Percentiles rank a stretch among this genome's conserved stretches.
Conservation (phyloP, 306 rosid genomes). For the Arachis hypogaea region DNA sequence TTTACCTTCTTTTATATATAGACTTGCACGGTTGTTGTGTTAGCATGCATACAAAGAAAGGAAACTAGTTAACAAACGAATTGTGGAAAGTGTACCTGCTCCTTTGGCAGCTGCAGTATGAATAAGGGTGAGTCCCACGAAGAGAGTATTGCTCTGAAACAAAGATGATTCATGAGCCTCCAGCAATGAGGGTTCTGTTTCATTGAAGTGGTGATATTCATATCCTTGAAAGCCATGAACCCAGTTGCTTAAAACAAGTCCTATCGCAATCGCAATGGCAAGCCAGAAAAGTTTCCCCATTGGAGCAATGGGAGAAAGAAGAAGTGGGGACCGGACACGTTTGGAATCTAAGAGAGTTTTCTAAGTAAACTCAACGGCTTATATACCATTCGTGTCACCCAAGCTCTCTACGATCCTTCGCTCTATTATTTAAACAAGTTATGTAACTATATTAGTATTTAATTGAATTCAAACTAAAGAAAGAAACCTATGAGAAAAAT, state of each 20-base stretch:
- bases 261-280: slow-evolving; percentile 46
- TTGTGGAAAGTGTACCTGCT: slow-evolving; percentile 63
- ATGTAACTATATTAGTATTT: too few relatives aligned
- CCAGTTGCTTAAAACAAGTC: slow-evolving; percentile 51
- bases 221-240: slow-evolving; percentile 51
- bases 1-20: too few relatives aligned
- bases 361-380: not conserved
- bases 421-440: too few relatives aligned
- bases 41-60: not conserved
- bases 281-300: slow-evolving; percentile 56
- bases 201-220: slow-evolving; percentile 47
- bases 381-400: slow-evolving; percentile 16
- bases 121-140: slow-evolving; percentile 86
- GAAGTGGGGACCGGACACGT: slow-evolving; percentile 31
- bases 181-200: slow-evolving; percentile 61
- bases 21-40: not conserved
- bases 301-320: slow-evolving; percentile 37
- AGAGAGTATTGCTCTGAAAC: slow-evolving; percentile 36
- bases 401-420: not conserved
- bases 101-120: slow-evolving; percentile 70
- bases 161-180: slow-evolving; percentile 58
- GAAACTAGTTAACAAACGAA: not conserved
- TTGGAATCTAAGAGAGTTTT: slow-evolving; percentile 47
- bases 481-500: too few relatives aligned
- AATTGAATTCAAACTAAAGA: too few relatives aligned